phyloP scores from a whole-genome alignment of 768 basidiomycete genomes.

The Amanita molliuscula region DNA sequence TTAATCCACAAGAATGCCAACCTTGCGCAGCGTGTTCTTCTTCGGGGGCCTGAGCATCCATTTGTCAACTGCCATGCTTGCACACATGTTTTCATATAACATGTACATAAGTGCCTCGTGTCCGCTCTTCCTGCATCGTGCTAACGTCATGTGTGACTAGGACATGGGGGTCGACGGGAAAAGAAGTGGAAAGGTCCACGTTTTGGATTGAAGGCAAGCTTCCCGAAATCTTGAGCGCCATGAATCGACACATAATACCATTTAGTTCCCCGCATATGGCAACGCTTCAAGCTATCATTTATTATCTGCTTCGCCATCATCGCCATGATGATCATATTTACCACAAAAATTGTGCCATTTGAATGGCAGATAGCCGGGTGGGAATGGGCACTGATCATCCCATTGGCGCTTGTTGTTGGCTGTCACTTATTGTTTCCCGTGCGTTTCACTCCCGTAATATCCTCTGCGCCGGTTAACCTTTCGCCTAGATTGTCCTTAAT shows the following conservation, averaged over 20 bases:
- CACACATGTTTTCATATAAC: constrained; percentile 58
- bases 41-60: constrained; percentile 70
- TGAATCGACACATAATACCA: constrained; percentile 1
- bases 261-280: constrained; percentile 66
- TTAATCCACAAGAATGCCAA: background rate
- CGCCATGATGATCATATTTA: constrained; percentile 53
- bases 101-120: constrained; percentile 24
- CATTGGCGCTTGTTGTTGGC: constrained; percentile 57
- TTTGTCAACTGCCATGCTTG: constrained; percentile 53
- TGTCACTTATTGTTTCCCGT: constrained; percentile 68
- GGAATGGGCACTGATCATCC: constrained; percentile 67
- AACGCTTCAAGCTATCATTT: constrained; percentile 70
- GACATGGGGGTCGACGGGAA: constrained; percentile 51
- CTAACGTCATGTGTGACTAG: constrained; percentile 15
- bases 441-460: constrained; percentile 15
- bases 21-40: constrained; percentile 50
- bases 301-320: constrained; percentile 49
- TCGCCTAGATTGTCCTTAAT: constrained; percentile 58
- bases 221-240: background rate
- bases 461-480: background rate
- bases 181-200: constrained; percentile 80
- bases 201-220: constrained; percentile 69
- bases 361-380: constrained; percentile 58
- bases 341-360: constrained; percentile 41
- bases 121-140: background rate